A percentile compares a stretch with the other conserved stretches of the same genome.
phyloP scores from a whole-genome alignment of 2,329 filamentous ascomycete genomes.

The Penicillium frequentans region DNA sequence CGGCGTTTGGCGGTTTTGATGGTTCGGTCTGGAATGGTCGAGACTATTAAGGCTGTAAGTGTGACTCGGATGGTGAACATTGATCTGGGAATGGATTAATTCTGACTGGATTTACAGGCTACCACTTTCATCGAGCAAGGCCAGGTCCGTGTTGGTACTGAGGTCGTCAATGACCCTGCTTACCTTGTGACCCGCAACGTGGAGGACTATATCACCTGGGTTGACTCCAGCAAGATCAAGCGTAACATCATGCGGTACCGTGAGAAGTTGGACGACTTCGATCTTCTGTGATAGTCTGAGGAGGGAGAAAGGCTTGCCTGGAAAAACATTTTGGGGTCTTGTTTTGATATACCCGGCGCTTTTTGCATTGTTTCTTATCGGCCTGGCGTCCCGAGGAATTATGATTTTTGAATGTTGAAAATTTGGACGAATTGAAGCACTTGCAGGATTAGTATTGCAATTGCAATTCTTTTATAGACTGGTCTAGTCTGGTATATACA shows the following conservation, averaged over 20 bases:
- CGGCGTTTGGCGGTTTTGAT: slow-evolving; percentile 85
- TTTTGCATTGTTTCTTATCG: slow-evolving; percentile 19
- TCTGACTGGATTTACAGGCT: slow-evolving; percentile 29
- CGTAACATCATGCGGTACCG: slow-evolving; percentile 91
- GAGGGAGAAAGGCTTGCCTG: slow-evolving; percentile 2
- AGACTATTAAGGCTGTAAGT: slow-evolving; percentile 75
- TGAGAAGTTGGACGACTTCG: slow-evolving; percentile 94
- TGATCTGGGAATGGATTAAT: background rate
- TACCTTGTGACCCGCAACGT: slow-evolving; percentile 85
- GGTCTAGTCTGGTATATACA: background rate
- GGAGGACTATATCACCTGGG: slow-evolving; percentile 97
- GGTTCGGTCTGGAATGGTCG: slow-evolving; percentile 87
- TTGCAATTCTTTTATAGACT: background rate
- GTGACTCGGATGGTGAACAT: background rate
- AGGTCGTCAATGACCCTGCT: slow-evolving; percentile 85
- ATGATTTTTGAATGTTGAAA: slow-evolving; percentile 3
- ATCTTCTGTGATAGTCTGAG: slow-evolving; percentile 63
- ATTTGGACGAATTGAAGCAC: background rate
- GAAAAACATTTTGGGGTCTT: slow-evolving; percentile 24
- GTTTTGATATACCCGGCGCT: slow-evolving; percentile 26
- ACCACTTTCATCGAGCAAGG: slow-evolving; percentile 87
- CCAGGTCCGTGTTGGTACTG: slow-evolving; percentile 86
- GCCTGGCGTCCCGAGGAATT: slow-evolving; percentile 14
- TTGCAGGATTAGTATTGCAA: background rate
- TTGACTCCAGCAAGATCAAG: slow-evolving; percentile 96